phyloP scores from a whole-genome alignment of 768 basidiomycete species.

The Cytidiella melzeri region DNA sequence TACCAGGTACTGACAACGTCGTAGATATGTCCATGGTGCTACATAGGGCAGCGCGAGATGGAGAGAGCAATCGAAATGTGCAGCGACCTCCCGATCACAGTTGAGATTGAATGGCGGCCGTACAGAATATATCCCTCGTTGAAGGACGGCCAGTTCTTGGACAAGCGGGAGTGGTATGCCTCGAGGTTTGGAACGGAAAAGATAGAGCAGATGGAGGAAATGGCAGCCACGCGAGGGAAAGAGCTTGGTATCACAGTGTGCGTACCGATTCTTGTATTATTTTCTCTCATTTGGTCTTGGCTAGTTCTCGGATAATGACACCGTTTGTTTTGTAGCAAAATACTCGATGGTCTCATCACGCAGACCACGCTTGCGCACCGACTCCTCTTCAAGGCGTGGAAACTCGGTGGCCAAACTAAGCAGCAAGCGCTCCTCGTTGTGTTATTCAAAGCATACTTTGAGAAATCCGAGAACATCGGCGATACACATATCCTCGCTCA shows the following conservation, averaged over 20 bases:
- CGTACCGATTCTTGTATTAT: slow-evolving; percentile 18
- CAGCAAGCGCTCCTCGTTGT: slow-evolving; percentile 53
- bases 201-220: slow-evolving; percentile 25
- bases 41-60: slow-evolving; percentile 35
- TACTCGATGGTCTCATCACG: slow-evolving; percentile 48
- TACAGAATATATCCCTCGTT: slow-evolving; percentile 38
- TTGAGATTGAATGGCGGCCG: slow-evolving; percentile 42
- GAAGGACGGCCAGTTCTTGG: slow-evolving; percentile 22
- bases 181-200: slow-evolving; percentile 36
- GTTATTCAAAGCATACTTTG: slow-evolving; percentile 63
- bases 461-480: slow-evolving; percentile 57
- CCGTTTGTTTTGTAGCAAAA: slow-evolving; percentile 31
- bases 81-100: slow-evolving; percentile 24
- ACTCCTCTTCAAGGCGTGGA: slow-evolving; percentile 61
- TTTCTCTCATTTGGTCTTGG: not conserved
- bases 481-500: slow-evolving; percentile 54
- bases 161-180: slow-evolving; percentile 24
- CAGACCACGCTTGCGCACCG: slow-evolving; percentile 70
- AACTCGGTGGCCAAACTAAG: slow-evolving; percentile 50
- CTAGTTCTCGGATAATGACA: not conserved
- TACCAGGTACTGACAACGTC: slow-evolving; percentile 2
- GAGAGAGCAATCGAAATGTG: slow-evolving; percentile 30
- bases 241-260: slow-evolving; percentile 39
- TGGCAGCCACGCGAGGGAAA: slow-evolving; percentile 29
- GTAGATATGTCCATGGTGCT: slow-evolving; percentile 38